A percentile compares a stretch with the other conserved stretches of the same genome.
Conservation (phyloP, 768 basidiomycete species). For the Kwoniella botswanensis region DNA sequence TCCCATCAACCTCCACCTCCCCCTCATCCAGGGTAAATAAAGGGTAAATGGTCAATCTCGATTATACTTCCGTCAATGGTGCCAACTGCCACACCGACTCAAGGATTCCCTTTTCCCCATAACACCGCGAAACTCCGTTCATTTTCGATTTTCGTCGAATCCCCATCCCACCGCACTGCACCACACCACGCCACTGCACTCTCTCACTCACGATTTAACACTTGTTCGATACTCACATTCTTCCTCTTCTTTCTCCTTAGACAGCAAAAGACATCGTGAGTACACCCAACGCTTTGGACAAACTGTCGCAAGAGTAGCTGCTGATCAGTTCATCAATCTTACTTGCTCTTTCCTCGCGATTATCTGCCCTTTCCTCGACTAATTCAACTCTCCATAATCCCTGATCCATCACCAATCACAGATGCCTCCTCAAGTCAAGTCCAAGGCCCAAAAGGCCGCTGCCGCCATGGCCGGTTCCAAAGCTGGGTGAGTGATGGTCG, state of each 20-base stretch:
- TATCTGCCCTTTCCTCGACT: neutral
- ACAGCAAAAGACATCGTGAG: constrained; percentile 26
- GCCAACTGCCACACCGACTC: neutral
- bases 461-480: constrained; percentile 58
- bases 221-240: neutral
- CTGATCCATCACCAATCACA: neutral
- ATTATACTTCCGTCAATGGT: neutral
- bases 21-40: neutral
- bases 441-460: constrained; percentile 57
- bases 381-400: neutral
- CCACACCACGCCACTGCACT: neutral
- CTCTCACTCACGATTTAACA: neutral
- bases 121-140: constrained; percentile 26
- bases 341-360: neutral
- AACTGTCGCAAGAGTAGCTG: neutral
- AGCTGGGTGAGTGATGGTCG: constrained; percentile 53
- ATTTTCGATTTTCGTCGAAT: neutral
- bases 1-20: neutral
- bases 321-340: neutral
- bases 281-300: neutral
- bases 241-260: constrained; percentile 10
- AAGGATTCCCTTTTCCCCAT: neutral
- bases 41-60: neutral
- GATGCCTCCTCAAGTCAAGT: constrained; percentile 57
- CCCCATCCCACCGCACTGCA: too few relatives aligned